phyloP scores from a whole-genome alignment of 441 rosid species.

The Syzygium malaccense region DNA sequence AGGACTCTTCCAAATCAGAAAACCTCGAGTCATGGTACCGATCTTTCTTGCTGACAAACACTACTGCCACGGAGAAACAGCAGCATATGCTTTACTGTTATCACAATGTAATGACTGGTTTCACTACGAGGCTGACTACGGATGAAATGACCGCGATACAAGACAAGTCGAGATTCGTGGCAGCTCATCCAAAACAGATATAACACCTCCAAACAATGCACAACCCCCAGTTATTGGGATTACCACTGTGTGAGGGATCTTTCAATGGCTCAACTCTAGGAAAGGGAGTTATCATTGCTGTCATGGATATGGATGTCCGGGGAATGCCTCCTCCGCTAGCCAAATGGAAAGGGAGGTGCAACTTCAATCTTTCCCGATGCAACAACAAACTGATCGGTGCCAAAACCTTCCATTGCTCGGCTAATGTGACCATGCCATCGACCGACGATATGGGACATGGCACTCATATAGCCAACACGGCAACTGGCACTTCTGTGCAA shows the following conservation, averaged over 20 bases:
- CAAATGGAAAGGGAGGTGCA: not conserved
- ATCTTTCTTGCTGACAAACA: not conserved
- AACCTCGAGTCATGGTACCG: not conserved
- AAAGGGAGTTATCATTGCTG: not conserved
- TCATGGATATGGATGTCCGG: not conserved
- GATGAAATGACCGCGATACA: not conserved
- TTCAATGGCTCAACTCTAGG: not conserved
- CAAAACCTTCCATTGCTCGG: not conserved
- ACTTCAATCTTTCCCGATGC: not conserved
- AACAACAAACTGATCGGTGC: not conserved
- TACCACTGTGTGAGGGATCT: not conserved
- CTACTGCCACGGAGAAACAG: not conserved
- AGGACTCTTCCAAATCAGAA: not conserved
- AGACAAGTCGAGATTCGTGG: not conserved
- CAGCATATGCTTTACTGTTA: not conserved
- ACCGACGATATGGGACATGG: rapidly evolving
- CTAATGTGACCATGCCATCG: not conserved
- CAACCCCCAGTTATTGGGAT: not conserved
- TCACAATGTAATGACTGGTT: not conserved
- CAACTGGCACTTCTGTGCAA: not conserved
- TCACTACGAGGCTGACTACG: rapidly evolving
- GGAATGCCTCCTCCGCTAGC: not conserved
- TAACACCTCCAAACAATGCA: not conserved
- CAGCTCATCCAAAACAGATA: not conserved
- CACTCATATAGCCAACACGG: not conserved